A percentile compares a stretch with the other conserved stretches of the same genome.
phyloP scores from a whole-genome alignment of 2,329 filamentous ascomycete species.

The Sarocladium oryzae region DNA sequence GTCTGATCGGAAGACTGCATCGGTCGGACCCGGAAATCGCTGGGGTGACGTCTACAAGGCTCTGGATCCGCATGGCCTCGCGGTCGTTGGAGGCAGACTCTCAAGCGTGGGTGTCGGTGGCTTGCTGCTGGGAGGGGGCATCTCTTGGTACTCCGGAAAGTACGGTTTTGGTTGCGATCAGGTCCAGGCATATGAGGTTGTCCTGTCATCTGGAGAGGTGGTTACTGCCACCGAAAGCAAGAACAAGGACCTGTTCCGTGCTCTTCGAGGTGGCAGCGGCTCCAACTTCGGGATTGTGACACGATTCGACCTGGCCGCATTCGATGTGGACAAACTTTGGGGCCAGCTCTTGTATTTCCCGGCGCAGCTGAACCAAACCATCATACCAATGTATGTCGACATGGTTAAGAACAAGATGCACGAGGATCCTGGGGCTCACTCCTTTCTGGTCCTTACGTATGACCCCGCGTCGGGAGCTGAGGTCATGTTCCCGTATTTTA shows the following conservation, averaged over 20 bases:
- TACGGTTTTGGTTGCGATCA: constrained; percentile 39
- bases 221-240: constrained; percentile 32
- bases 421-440: constrained; percentile 27
- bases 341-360: constrained; percentile 25
- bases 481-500: constrained; percentile 9
- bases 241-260: constrained; percentile 50
- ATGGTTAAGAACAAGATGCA: constrained; percentile 20
- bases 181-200: constrained; percentile 28
- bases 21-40: constrained; percentile 30
- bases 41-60: constrained; percentile 33
- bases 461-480: not conserved
- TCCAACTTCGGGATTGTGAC: constrained; percentile 51
- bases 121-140: constrained; percentile 36
- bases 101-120: constrained; percentile 34
- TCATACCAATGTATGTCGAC: constrained; percentile 26
- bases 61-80: constrained; percentile 25
- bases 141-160: constrained; percentile 39
- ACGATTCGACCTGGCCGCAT: constrained; percentile 30
- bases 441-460: constrained; percentile 21
- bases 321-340: constrained; percentile 24
- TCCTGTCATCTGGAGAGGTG: constrained; percentile 37
- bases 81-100: constrained; percentile 33
- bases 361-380: constrained; percentile 19
- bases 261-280: constrained; percentile 44
- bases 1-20: constrained; percentile 22